Conservation (phyloP, 176 grass and related monocot species). For the Bromus sterilis region DNA sequence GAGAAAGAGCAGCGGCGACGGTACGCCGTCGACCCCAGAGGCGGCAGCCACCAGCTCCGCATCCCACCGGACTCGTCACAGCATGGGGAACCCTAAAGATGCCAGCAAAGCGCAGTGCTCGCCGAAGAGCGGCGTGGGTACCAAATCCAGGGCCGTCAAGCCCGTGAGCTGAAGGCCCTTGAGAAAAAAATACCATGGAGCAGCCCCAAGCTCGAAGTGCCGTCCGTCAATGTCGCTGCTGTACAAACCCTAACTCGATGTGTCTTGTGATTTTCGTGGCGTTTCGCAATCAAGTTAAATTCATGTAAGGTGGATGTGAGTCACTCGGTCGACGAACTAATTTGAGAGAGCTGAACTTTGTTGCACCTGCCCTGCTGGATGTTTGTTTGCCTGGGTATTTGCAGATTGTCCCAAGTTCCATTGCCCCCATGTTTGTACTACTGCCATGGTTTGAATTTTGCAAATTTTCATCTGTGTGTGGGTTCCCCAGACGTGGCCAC, state of each 20-base stretch:
- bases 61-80: slow-evolving; percentile 45
- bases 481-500: not conserved
- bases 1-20: slow-evolving; percentile 68
- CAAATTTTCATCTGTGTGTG: not conserved
- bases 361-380: not conserved
- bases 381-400: not conserved
- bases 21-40: slow-evolving; percentile 7
- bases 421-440: not conserved
- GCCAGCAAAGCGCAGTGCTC: slow-evolving; percentile 38
- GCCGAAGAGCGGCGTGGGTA: slow-evolving; percentile 26
- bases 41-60: not conserved
- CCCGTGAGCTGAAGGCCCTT: slow-evolving; percentile 35
- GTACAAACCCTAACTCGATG: slow-evolving; percentile 59
- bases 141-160: slow-evolving; percentile 48
- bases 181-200: not conserved
- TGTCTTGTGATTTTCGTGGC: slow-evolving; percentile 8
- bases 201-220: not conserved
- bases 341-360: not conserved
- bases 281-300: slow-evolving; percentile 10
- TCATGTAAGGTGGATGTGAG: not conserved
- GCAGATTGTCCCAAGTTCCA: not conserved
- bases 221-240: slow-evolving; percentile 12
- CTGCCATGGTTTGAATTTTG: not conserved
- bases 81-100: slow-evolving; percentile 56
- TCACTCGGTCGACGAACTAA: not conserved